A percentile compares a stretch with the other conserved stretches of the same genome.
phyloP scores from a whole-genome alignment of 495 filamentous ascomycete genomes.

The Evernia prunastri region DNA sequence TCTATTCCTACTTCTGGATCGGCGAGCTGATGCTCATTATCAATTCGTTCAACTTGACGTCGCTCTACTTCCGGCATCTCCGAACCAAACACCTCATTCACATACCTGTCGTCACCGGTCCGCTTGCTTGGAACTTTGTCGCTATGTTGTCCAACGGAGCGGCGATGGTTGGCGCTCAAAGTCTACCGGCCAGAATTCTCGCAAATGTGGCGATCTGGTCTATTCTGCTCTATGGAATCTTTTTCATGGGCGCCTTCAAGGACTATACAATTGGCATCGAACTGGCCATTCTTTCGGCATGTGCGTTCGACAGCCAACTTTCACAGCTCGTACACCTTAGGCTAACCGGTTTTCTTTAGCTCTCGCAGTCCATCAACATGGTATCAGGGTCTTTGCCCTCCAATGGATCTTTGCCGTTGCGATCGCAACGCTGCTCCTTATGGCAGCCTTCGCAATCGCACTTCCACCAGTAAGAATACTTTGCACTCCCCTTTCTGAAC shows the following conservation, averaged over 20 bases:
- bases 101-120: constrained; percentile 63
- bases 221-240: constrained; percentile 62
- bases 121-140: constrained; percentile 76
- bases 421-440: constrained; percentile 68
- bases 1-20: constrained; percentile 61
- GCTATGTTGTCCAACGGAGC: constrained; percentile 84
- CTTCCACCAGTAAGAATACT: constrained; percentile 38
- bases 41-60: constrained; percentile 71
- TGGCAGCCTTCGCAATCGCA: constrained; percentile 56
- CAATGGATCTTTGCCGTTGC: constrained; percentile 91
- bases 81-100: constrained; percentile 65
- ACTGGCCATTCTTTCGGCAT: constrained; percentile 63
- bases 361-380: constrained; percentile 69
- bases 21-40: constrained; percentile 67
- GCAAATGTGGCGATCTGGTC: constrained; percentile 85
- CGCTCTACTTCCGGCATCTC: constrained; percentile 72
- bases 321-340: background rate
- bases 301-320: constrained; percentile 26
- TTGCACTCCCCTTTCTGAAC: background rate
- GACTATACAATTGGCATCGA: constrained; percentile 81
- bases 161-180: constrained; percentile 57
- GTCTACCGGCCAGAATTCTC: constrained; percentile 60
- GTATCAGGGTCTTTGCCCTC: constrained; percentile 60
- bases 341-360: constrained; percentile 34
- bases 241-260: constrained; percentile 62